Evolutionary conservation across 495 filamentous ascomycete genomes (phyloP), one percentile per base, ranked within the genome.

Genomic region (Tuber melanosporum): DNA sequence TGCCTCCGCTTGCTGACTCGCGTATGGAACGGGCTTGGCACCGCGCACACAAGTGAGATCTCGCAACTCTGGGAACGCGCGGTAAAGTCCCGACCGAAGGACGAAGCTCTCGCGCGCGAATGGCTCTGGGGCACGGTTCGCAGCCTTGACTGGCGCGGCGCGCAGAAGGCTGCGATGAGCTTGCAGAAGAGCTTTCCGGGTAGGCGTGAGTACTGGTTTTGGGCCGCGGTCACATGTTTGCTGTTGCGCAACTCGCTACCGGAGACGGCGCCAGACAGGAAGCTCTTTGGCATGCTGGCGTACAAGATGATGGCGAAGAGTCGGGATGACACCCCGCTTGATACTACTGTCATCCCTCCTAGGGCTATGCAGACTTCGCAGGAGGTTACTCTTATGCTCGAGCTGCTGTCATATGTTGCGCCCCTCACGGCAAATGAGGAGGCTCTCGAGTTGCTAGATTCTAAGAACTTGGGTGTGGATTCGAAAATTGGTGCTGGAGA

Each of bases 101-200:
- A 89, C 76, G 84, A 86, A 72, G 85, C 85, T 8, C 81, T 91
- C n/a, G 86, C 89, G 73, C 85, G 83, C 77, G 84, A 85, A 71
- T 90, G 89, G 89, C 88, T 90, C 70, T 83, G 82, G 36, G 83
- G 84, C 26, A 86, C 86, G 19, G 87, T 89, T 73, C 83, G 87
- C 41, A 82, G 80, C 72, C 79, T 85, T 71, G 85, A 89, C 76
- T 90, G 88, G 87, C 87, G 87, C 76, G 87, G 87, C 14, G 89
- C 89, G 19, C 89, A 90, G 76, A 89, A 90, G 87, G 89, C 89
- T 73, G 86, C 88, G 41, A 90, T 90, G 88, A 85, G 86, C 39
- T 86, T 90, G 44, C 88, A 89, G 79, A 90, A 86, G 78, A 88
- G 87, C 76, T 90, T 88, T 71, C 86, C 89, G 2, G 86, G 87